These are phyloP conservation scores for Xylaria venustula DNA, from an alignment of 495 filamentous ascomycete species.

Conservation along the genomic window DNA sequence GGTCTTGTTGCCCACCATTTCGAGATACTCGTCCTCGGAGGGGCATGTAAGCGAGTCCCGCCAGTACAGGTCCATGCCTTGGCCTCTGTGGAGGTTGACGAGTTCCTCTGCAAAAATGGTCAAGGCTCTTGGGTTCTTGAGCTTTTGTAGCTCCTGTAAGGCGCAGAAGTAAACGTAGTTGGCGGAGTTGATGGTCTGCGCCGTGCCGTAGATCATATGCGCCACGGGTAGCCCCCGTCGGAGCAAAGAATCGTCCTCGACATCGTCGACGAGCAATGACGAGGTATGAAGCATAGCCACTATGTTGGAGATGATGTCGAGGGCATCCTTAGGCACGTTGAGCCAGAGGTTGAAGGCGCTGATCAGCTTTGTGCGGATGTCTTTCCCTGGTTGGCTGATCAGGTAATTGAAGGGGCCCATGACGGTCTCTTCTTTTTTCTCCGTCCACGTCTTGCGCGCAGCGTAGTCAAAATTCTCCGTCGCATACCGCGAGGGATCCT, in stretches of 20 bases:
- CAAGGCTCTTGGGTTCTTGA: conserved; percentile 69
- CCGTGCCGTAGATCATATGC: conserved; percentile 90
- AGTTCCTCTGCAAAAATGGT: conserved; percentile 85
- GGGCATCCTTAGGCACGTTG: conserved; percentile 71
- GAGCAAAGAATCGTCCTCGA: conserved; percentile 80
- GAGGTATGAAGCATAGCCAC: conserved; percentile 93
- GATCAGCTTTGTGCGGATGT: conserved; percentile 82
- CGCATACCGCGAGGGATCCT: conserved; percentile 46
- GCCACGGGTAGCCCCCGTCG: conserved; percentile 89
- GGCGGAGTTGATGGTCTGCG: conserved; percentile 95
- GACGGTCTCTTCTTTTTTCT: conserved; percentile 74
- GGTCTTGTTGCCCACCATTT: conserved; percentile 99
- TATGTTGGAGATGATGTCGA: conserved; percentile 82
- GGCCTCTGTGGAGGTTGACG: conserved; percentile 89
- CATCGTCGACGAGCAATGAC: conserved; percentile 89
- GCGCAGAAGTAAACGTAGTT: conserved; percentile 97
- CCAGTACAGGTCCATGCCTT: conserved; percentile 98
- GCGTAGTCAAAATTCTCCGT: conserved; percentile 44
- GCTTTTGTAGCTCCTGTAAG: conserved; percentile 74
- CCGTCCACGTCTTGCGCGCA: conserved; percentile 55
- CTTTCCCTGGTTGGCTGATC: conserved; percentile 81
- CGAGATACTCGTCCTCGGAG: conserved; percentile 93
- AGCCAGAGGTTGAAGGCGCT: conserved; percentile 90
- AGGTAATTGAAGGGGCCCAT: conserved; percentile 89
- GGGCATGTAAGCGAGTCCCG: conserved; percentile 90